Percentiles rank a stretch among this genome's conserved stretches.
Conservation (phyloP, 108 stramenopile species). For the Stephanodiscus minutulus region DNA sequence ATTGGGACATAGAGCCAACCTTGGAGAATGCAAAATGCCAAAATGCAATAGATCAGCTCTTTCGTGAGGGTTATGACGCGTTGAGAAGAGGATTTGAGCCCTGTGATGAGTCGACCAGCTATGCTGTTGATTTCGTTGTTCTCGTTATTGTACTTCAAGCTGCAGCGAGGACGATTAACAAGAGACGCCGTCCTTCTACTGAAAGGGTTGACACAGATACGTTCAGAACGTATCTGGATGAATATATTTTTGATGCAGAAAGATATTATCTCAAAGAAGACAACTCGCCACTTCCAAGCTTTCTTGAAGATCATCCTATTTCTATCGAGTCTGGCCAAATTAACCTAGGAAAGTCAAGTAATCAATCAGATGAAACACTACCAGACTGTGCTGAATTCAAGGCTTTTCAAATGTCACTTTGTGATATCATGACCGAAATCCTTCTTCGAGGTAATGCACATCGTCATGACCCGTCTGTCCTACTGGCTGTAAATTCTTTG, state of each 20-base stretch:
- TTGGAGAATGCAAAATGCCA: neutral
- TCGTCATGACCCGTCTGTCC: neutral
- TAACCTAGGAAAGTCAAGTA: neutral
- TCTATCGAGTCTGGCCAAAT: neutral
- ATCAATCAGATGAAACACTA: constrained; percentile 1
- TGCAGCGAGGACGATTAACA: constrained; percentile 10
- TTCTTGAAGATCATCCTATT: neutral
- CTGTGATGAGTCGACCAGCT: constrained; percentile 3
- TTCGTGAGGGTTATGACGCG: neutral
- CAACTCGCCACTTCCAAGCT: constrained; percentile 4
- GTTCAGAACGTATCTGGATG: neutral
- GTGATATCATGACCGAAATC: constrained; percentile 24
- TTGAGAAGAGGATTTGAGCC: constrained; percentile 4
- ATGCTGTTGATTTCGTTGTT: constrained; percentile 11
- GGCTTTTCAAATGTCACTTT: constrained; percentile 9
- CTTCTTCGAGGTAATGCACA: constrained; percentile 5
- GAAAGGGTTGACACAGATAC: constrained; percentile 7
- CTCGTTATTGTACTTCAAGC: constrained; percentile 21
- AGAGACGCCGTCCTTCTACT: neutral
- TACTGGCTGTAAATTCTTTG: constrained; percentile 3
- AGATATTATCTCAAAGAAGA: constrained; percentile 5
- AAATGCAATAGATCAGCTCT: constrained; percentile 1
- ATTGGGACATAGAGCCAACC: too few relatives aligned
- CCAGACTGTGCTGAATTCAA: constrained; percentile 4
- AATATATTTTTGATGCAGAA: constrained; percentile 21